Percentiles rank a stretch among this genome's conserved stretches.
Evolutionary conservation across 2,329 filamentous ascomycete species (phyloP).

Genomic region (Parafenestella ontariensis): DNA sequence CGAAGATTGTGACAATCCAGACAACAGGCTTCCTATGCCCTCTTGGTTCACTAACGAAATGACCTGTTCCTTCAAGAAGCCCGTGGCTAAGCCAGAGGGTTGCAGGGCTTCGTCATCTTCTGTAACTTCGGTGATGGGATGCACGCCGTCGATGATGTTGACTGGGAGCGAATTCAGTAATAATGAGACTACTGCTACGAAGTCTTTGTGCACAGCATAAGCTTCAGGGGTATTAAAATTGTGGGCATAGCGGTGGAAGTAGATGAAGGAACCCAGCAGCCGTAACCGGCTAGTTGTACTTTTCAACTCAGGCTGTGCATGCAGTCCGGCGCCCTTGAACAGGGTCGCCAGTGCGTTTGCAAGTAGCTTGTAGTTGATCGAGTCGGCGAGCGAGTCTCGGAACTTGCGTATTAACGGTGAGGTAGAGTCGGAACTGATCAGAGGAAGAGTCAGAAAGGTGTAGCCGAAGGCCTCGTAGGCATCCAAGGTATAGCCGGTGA

Average conservation of each 20-base stretch:
- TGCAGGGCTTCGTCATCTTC: conserved; percentile 29
- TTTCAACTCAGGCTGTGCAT: conserved; percentile 35
- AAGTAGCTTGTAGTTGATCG: conserved; percentile 60
- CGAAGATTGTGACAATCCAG: conserved; percentile 49
- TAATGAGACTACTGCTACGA: conserved; percentile 63
- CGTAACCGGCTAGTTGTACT: conserved; percentile 58
- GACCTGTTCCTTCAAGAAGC: conserved; percentile 70
- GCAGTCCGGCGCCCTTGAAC: conserved; percentile 34
- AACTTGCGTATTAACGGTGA: conserved; percentile 32
- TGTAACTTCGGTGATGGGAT: conserved; percentile 38
- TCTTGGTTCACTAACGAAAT: conserved; percentile 75
- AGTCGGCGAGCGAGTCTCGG: conserved; percentile 51
- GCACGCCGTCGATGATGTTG: conserved; percentile 60
- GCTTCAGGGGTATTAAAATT: conserved; percentile 47
- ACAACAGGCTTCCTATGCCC: conserved; percentile 71
- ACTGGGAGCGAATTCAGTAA: conserved; percentile 64
- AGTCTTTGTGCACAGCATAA: conserved; percentile 58
- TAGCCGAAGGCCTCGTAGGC: conserved; percentile 49
- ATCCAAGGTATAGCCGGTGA: conserved; percentile 45
- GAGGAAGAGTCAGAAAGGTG: conserved; percentile 53
- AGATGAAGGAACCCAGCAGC: conserved; percentile 67
- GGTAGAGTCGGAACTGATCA: conserved; percentile 39
- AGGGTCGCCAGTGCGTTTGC: conserved; percentile 40
- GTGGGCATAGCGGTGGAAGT: conserved; percentile 60
- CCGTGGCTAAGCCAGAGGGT: conserved; percentile 39